These are phyloP conservation scores for Chenopodium berlandieri DNA, from an alignment of 148 eudicot species.

Conservation along the genomic window DNA sequence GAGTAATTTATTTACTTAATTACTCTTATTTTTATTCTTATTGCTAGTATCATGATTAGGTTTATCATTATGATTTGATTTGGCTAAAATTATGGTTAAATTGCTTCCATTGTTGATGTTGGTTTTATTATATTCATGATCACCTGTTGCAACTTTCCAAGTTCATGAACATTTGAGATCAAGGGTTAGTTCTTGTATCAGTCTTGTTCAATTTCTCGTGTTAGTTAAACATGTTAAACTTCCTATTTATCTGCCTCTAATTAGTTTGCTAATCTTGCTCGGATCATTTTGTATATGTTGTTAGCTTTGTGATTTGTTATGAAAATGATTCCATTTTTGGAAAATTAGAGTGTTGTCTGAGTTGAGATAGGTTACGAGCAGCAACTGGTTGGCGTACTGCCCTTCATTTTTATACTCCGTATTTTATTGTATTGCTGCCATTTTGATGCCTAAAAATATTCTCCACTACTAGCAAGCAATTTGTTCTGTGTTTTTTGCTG, in stretches of 20 bases:
- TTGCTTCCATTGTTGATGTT: too few relatives aligned
- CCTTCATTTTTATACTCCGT: not conserved
- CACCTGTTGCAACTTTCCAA: conserved; percentile 81
- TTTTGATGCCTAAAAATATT: conserved; percentile 9
- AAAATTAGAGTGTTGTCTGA: conserved; percentile 89
- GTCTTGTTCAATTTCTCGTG: not conserved
- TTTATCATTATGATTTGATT: too few relatives aligned
- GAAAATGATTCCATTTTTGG: conserved; percentile 93
- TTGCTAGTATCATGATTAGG: too few relatives aligned
- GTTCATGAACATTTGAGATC: conserved; percentile 94
- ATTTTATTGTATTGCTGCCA: not conserved
- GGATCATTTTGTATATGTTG: not conserved
- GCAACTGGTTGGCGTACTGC: conserved; percentile 51
- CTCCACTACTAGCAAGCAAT: conserved; percentile 49
- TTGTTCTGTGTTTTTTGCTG: conserved; percentile 91
- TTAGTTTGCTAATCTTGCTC: not conserved
- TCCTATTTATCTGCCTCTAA: not conserved
- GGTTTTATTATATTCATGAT: too few relatives aligned
- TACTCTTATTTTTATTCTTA: too few relatives aligned
- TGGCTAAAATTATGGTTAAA: too few relatives aligned
- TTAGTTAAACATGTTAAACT: not conserved
- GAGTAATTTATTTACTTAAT: too few relatives aligned
- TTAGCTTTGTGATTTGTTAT: conserved; percentile 83
- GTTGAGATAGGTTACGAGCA: conserved; percentile 74
- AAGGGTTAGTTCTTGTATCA: conserved; percentile 46